A percentile compares a stretch with the other conserved stretches of the same genome.
phyloP scores from a whole-genome alignment of 805 yeast species.

The Monosporozyma yasuniensis region DNA sequence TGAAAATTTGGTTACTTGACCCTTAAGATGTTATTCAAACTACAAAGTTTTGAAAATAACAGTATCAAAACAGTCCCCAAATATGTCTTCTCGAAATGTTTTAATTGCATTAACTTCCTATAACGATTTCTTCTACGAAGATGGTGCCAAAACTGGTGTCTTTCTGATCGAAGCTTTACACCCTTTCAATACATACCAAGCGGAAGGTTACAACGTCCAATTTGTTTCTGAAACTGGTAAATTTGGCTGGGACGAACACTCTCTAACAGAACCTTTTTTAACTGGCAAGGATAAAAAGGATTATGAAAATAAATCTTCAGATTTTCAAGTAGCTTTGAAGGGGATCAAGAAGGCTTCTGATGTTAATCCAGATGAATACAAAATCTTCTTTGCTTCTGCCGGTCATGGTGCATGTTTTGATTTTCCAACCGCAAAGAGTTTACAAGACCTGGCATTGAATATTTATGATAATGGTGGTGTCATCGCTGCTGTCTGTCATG shows the following conservation, averaged over 20 bases:
- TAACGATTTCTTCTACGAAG: slow-evolving; percentile 42
- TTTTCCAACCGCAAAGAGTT: slow-evolving; percentile 41
- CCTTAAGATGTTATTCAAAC: not conserved
- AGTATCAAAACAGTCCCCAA: not conserved
- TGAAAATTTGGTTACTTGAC: not conserved
- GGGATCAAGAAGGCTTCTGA: slow-evolving; percentile 41
- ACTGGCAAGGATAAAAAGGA: slow-evolving; percentile 37
- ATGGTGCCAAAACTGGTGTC: slow-evolving; percentile 54
- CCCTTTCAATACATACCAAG: slow-evolving; percentile 42
- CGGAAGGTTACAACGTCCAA: slow-evolving; percentile 44
- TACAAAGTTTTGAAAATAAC: not conserved
- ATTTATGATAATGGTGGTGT: slow-evolving; percentile 46
- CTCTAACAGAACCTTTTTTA: slow-evolving; percentile 35
- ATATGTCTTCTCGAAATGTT: slow-evolving; percentile 25
- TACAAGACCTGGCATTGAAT: slow-evolving; percentile 38
- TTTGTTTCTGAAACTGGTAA: slow-evolving; percentile 52
- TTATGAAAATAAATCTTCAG: slow-evolving; percentile 33
- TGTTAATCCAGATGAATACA: slow-evolving; percentile 40
- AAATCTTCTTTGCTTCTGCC: slow-evolving; percentile 52
- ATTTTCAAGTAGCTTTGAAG: slow-evolving; percentile 33
- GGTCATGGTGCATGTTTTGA: slow-evolving; percentile 59
- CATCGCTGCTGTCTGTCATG: slow-evolving; percentile 60
- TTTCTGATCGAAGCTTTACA: slow-evolving; percentile 52
- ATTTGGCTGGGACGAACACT: slow-evolving; percentile 51
- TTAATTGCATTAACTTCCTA: slow-evolving; percentile 38